Evolutionary conservation across 495 filamentous ascomycete species (phyloP), one percentile per base, ranked within the genome.

Genomic region (Mytilinidion resinicola): DNA sequence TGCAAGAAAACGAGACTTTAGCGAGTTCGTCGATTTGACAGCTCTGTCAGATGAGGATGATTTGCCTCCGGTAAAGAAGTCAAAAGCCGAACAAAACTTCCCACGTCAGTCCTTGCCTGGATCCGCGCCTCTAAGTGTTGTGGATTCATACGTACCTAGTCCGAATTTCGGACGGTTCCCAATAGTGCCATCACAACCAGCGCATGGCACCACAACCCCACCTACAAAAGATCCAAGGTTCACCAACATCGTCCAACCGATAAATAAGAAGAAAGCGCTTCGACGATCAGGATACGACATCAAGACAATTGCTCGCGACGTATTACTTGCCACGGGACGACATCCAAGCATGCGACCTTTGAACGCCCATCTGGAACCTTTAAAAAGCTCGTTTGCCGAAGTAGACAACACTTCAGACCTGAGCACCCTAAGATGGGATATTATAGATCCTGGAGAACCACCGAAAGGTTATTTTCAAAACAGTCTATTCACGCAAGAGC

Each of bases 361-460:
- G 15, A 90, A 90, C 60, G 69, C 74, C 43, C 86, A 88, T 69
- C 70, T 88, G 17, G 68, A 78, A 4, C 43, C 63, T 7, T 59
- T 88, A 2, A 75, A 70, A 19, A 59, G 69, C 4, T 69, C 57
- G 3, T 73, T 85, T 35, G 37, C 56, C 4, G 62, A 68, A n/a
- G 66, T 85, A 1, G 72, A 73, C 53, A 51, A 59, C 38, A 63
- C 65, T 11, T 71, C 74, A 9, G 84, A 90, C 66, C 64, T 89
- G 11, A 68, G 68, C n/a, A 87, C 83, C 0, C 73, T 90, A 20
- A 70, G 77, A 34, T 90, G 86, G 86, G 85, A 88, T 68, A 48
- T 86, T 14, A 74, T 89, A 2, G 86, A 89, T 67, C 80, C 82
- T 5, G 63, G 63, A 8, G 59, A 63, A 15, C 68, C 70, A 11